Conservation (phyloP, 768 basidiomycete genomes). For the Lepiota subincarnata region DNA sequence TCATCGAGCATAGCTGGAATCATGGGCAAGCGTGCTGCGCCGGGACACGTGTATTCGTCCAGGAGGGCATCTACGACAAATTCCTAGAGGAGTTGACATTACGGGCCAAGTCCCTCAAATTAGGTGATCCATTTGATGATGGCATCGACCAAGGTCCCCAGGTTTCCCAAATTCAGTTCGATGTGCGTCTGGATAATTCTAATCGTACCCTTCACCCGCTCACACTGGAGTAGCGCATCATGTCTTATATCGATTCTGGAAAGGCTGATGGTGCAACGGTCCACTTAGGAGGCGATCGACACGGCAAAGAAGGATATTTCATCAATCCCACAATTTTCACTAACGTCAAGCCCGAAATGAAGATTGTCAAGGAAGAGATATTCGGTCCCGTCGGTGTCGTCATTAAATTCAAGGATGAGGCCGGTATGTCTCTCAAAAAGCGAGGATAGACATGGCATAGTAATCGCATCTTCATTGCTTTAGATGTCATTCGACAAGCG, state of each 20-base stretch:
- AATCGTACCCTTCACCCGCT: background rate
- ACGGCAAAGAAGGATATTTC: slow-evolving; percentile 64
- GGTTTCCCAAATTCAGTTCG: slow-evolving; percentile 70
- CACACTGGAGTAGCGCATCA: slow-evolving; percentile 46
- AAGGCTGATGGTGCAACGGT: slow-evolving; percentile 65
- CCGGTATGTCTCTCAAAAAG: background rate
- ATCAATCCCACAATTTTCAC: slow-evolving; percentile 70
- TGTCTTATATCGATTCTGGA: slow-evolving; percentile 73
- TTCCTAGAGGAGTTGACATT: slow-evolving; percentile 64
- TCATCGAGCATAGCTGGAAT: slow-evolving; percentile 44
- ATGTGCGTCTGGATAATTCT: slow-evolving; percentile 38
- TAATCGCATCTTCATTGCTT: slow-evolving; percentile 26
- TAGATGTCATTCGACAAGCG: slow-evolving; percentile 64
- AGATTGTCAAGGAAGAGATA: slow-evolving; percentile 66
- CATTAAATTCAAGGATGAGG: slow-evolving; percentile 56
- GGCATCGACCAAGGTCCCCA: slow-evolving; percentile 73
- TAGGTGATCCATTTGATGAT: slow-evolving; percentile 67
- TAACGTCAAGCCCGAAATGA: slow-evolving; percentile 57
- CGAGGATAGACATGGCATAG: background rate
- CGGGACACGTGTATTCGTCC: slow-evolving; percentile 82
- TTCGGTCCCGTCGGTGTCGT: slow-evolving; percentile 76
- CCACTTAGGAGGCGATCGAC: slow-evolving; percentile 53
- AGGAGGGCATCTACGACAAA: slow-evolving; percentile 72
- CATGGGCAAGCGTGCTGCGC: slow-evolving; percentile 79
- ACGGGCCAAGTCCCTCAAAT: slow-evolving; percentile 47